Evolutionary conservation across 306 rosid species (phyloP).

Genomic region (Cucurbita maxima): DNA sequence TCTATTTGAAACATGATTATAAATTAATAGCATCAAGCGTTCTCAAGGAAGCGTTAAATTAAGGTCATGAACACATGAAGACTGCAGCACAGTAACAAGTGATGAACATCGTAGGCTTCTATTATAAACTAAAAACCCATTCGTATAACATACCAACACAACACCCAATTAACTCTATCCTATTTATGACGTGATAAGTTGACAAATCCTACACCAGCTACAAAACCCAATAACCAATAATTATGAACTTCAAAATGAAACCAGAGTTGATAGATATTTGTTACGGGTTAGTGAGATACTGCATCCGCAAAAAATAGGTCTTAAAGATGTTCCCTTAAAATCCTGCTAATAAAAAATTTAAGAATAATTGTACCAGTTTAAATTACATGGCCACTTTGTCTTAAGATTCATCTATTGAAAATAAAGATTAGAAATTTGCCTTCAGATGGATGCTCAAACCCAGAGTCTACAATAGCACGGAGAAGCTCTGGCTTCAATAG

Average conservation of each 20-base stretch:
- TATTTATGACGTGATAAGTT: neutral
- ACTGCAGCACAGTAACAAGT: neutral
- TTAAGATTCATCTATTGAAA: neutral
- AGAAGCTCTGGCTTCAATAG: slow-evolving; percentile 98
- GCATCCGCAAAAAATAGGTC: neutral
- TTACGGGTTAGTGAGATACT: neutral
- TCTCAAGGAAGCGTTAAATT: neutral
- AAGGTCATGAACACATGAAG: neutral
- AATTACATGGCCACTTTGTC: neutral
- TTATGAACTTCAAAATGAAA: neutral
- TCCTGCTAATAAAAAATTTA: neutral
- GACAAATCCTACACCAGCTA: neutral
- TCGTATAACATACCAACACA: neutral
- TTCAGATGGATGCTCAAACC: slow-evolving; percentile 99
- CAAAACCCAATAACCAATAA: neutral
- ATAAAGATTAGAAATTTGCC: slow-evolving; percentile 28
- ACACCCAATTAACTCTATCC: neutral
- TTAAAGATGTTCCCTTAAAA: too few species aligned
- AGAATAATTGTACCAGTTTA: neutral
- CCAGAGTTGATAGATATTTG: neutral
- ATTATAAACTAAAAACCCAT: neutral
- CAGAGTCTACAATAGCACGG: slow-evolving; percentile 93
- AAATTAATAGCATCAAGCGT: neutral
- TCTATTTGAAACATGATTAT: neutral
- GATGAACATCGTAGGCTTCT: neutral